Evolutionary conservation across 2,329 filamentous ascomycete genomes (phyloP).

Genomic region (Aspergillus sp.): DNA sequence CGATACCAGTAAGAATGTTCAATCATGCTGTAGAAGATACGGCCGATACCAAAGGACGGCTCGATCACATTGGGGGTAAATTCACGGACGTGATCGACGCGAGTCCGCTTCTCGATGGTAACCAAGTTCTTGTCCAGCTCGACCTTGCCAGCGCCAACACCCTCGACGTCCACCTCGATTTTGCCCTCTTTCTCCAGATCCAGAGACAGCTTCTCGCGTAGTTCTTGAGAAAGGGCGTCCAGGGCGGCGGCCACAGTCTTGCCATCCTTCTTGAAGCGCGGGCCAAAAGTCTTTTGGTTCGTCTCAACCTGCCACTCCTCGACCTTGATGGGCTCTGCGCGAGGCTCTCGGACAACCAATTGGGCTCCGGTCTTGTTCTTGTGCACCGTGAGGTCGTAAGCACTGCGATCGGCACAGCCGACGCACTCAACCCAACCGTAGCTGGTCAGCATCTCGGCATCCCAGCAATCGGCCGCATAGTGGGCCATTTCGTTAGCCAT

Average conservation of each 20-base stretch:
- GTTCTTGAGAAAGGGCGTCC: conserved; percentile 71
- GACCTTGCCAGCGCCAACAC: conserved; percentile 68
- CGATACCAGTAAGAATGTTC: conserved; percentile 97
- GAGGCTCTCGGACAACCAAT: conserved; percentile 78
- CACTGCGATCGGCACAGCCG: conserved; percentile 91
- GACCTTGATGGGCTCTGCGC: conserved; percentile 73
- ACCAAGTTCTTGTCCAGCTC: conserved; percentile 78
- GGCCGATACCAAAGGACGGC: conserved; percentile 94
- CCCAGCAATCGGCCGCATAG: conserved; percentile 97
- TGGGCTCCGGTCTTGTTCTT: conserved; percentile 87
- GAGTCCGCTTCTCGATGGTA: conserved; percentile 77
- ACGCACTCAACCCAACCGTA: conserved; percentile 99
- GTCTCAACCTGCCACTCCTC: conserved; percentile 87
- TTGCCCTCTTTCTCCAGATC: conserved; percentile 72
- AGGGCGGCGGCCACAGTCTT: conserved; percentile 81
- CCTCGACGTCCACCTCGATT: conserved; percentile 72
- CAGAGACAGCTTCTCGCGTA: conserved; percentile 76
- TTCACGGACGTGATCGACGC: conserved; percentile 80
- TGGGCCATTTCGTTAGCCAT: conserved; percentile 91
- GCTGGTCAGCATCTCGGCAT: conserved; percentile 86
- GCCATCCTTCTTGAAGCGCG: conserved; percentile 91
- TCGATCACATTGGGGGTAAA: conserved; percentile 97
- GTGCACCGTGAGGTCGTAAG: conserved; percentile 91
- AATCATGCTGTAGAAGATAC: conserved; percentile 88
- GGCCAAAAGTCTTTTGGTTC: conserved; percentile 94